These are phyloP conservation scores for Cicer judaicum DNA, from an alignment of 306 rosid species.

Conservation along the genomic window DNA sequence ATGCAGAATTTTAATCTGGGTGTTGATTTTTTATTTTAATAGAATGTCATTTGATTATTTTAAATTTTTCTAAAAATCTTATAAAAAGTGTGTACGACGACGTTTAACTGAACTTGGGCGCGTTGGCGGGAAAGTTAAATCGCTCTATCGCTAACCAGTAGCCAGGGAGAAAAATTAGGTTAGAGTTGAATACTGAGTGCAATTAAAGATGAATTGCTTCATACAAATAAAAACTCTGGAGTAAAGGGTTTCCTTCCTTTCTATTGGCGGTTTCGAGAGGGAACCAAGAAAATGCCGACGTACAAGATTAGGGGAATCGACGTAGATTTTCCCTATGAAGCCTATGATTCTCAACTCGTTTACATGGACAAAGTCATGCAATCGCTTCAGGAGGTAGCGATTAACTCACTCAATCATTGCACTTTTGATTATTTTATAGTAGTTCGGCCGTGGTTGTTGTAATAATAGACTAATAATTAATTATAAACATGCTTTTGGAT, in stretches of 20 bases:
- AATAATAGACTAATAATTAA: too few relatives aligned
- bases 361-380: conserved; percentile 96
- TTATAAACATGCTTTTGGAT: conserved; percentile 1
- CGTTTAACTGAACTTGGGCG: neutral
- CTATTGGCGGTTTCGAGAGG: neutral
- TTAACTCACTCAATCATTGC: neutral
- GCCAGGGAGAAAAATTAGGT: neutral
- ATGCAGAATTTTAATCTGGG: too few relatives aligned
- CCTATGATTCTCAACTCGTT: conserved; percentile 90
- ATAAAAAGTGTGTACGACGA: conserved; percentile 4
- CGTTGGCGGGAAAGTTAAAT: conserved; percentile 62
- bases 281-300: conserved; percentile 66
- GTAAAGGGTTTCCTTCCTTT: neutral
- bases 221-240: neutral
- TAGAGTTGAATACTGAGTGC: too few relatives aligned
- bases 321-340: conserved; percentile 86
- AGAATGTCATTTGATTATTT: too few relatives aligned
- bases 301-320: conserved; percentile 77
- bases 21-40: too few relatives aligned
- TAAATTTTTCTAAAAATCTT: too few relatives aligned
- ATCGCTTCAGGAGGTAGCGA: conserved; percentile 75
- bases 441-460: too few relatives aligned
- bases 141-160: neutral
- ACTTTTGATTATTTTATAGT: neutral
- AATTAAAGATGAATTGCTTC: too few relatives aligned